Conservation (phyloP, 345 rosid species). For the Acer campestre region DNA sequence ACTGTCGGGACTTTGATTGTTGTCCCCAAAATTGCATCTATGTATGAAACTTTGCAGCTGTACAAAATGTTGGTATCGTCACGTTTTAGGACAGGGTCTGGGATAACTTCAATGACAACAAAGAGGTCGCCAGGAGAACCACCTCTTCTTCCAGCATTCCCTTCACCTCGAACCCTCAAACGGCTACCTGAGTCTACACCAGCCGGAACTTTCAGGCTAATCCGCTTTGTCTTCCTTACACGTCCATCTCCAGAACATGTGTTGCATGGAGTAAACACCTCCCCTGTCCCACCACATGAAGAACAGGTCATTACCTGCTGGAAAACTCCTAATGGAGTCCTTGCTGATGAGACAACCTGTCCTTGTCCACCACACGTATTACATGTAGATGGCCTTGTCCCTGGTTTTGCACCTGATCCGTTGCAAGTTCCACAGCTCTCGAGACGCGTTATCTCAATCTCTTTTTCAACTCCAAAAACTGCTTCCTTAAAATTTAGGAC, state of each 20-base stretch:
- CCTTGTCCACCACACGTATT: slow-evolving; percentile 97
- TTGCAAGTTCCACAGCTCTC: slow-evolving; percentile 85
- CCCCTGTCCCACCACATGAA: slow-evolving; percentile 82
- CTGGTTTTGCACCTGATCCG: slow-evolving; percentile 92
- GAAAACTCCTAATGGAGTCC: slow-evolving; percentile 95
- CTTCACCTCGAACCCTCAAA: slow-evolving; percentile 92
- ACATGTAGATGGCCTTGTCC: slow-evolving; percentile 80
- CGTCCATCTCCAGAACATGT: slow-evolving; percentile 93
- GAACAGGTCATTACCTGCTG: slow-evolving; percentile 98
- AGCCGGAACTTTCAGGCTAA: slow-evolving; percentile 90
- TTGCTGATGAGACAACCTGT: slow-evolving; percentile 84
- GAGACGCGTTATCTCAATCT: slow-evolving; percentile 86
- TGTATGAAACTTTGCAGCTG: slow-evolving; percentile 85
- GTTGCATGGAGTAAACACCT: slow-evolving; percentile 69
- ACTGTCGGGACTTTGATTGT: slow-evolving; percentile 85
- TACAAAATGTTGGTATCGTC: slow-evolving; percentile 85
- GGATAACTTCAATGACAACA: slow-evolving; percentile 77
- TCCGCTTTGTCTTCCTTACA: slow-evolving; percentile 82
- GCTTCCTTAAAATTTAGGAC: slow-evolving; percentile 88
- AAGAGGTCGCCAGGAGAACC: slow-evolving; percentile 94
- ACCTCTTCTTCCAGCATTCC: slow-evolving; percentile 90
- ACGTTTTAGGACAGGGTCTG: slow-evolving; percentile 82
- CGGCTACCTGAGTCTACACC: slow-evolving; percentile 98
- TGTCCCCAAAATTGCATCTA: slow-evolving; percentile 92
- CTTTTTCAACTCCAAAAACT: slow-evolving; percentile 89